Conservation (phyloP, 2,329 filamentous ascomycete genomes). For the Sordariomycetes sp. region DNA sequence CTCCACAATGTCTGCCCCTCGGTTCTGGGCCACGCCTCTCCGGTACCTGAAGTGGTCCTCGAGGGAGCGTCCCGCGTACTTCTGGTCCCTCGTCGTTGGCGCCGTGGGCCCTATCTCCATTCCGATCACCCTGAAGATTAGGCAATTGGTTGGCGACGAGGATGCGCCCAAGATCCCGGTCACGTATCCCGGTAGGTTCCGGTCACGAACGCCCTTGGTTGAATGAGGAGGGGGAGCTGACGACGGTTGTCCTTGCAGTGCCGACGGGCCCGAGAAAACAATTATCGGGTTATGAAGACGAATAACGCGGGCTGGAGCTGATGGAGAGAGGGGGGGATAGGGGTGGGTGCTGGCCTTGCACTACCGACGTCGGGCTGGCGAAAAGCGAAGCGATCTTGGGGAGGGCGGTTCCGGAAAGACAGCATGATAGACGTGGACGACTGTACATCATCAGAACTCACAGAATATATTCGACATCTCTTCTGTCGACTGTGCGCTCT, state of each 20-base stretch:
- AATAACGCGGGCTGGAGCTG: constrained; percentile 13
- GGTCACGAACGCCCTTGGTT: not conserved
- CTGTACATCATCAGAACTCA: not conserved
- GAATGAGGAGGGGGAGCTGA: not conserved
- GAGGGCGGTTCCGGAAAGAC: not conserved
- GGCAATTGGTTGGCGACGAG: constrained; percentile 63
- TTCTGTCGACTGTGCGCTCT: not conserved
- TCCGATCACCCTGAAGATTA: constrained; percentile 61
- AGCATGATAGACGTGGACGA: not conserved
- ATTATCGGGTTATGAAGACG: constrained; percentile 51
- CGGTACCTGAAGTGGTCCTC: constrained; percentile 82
- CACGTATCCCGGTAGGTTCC: constrained; percentile 77
- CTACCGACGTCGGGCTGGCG: not conserved
- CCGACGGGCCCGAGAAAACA: constrained; percentile 48
- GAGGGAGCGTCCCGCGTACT: constrained; percentile 81
- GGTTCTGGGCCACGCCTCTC: constrained; percentile 77
- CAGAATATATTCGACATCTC: not conserved
- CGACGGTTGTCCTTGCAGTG: constrained; percentile 26
- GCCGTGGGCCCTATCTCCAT: constrained; percentile 60
- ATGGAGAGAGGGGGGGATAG: not conserved
- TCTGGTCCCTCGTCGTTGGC: constrained; percentile 75
- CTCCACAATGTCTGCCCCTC: constrained; percentile 28
- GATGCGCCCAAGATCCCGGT: constrained; percentile 64
- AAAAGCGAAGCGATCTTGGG: not conserved
- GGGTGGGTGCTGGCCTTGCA: not conserved